A percentile compares a stretch with the other conserved stretches of the same genome.
Evolutionary conservation across 2,329 filamentous ascomycete genomes (phyloP).

Genomic region (Cryphonectria parasitica): DNA sequence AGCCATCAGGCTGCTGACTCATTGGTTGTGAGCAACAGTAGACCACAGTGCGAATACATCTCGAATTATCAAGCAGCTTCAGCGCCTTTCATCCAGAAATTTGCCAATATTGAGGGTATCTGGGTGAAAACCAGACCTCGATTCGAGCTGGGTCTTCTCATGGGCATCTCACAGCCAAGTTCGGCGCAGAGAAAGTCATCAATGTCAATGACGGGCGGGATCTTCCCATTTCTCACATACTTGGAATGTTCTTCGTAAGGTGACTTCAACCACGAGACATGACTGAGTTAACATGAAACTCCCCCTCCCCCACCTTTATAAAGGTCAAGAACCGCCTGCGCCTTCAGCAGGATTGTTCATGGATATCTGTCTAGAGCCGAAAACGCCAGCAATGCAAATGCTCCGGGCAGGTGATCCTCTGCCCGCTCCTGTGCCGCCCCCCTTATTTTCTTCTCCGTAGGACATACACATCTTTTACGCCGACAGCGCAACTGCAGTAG

Average conservation of each 20-base stretch:
- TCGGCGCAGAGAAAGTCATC: not conserved
- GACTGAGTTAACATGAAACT: not conserved
- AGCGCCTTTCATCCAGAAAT: not conserved
- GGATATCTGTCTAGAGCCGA: conserved; percentile 29
- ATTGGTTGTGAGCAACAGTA: not conserved
- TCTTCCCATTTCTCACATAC: not conserved
- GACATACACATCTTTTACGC: conserved; percentile 2
- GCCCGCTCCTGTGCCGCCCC: not conserved
- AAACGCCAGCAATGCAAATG: conserved; percentile 21
- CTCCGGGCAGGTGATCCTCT: not conserved
- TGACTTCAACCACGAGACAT: not conserved
- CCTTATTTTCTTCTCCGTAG: not conserved
- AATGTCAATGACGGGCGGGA: not conserved
- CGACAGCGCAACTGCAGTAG: conserved; percentile 23
- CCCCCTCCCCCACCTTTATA: not conserved
- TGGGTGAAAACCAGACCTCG: not conserved
- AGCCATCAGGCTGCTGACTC: not conserved
- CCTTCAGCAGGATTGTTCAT: conserved; percentile 1
- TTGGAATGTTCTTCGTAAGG: not conserved
- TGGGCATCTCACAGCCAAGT: not conserved
- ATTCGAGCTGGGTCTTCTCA: not conserved
- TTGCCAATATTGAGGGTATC: not conserved
- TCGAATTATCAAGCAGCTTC: not conserved
- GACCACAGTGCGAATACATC: not conserved
- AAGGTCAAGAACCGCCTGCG: not conserved